Evolutionary conservation across 768 basidiomycete species (phyloP), one percentile per base, ranked within the genome.

Genomic region (Suillus cothurnatus): DNA sequence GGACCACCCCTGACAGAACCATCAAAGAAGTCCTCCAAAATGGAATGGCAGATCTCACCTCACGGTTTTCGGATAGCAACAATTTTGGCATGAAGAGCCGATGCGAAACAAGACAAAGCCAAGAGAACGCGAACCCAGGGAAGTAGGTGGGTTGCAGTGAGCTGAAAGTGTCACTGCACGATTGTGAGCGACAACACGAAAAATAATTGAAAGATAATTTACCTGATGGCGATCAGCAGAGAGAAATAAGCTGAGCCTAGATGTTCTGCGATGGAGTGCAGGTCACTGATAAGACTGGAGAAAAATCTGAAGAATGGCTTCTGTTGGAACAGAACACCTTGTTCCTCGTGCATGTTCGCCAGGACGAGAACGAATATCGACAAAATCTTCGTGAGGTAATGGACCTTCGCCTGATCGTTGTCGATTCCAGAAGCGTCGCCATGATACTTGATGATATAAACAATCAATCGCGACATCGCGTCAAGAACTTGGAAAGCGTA

Each of bases 271-370:
- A 99, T 90, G 34, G 88, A 78, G 68, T 94, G 91, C 41, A 99
- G 78, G 75, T 99, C 97, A 69, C 93, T 95, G 74, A 99, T 82
- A 63, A 99, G 85, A 73, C 93, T 96, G 17, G 96, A 98, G 82
- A 99, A 99, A 81, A 99, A 97, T 61, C 97, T 88, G 81, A 96
- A 97, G 83, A 98, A 99, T 0, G 97, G 97, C 76, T 98, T 95
- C 77, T 97, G 95, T 71, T 96, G 91, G 84, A 99, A 99, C 62
- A 87, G 83, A 0, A 87, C 81, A 3, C 94, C 95, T 76, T 95
- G 92, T 73, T 98, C 95, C 78, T 98, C 95, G 72, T 99, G 97
- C 77, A 91, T 85, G 71, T 95, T 94, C 67, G 97, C 95, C 64
- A 99, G 81, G 12, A 98, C 95, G 65, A 99, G 88, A 34, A 99